Evolutionary conservation across 495 filamentous ascomycete genomes (phyloP).

Genomic region (Xylaria bambusicola): DNA sequence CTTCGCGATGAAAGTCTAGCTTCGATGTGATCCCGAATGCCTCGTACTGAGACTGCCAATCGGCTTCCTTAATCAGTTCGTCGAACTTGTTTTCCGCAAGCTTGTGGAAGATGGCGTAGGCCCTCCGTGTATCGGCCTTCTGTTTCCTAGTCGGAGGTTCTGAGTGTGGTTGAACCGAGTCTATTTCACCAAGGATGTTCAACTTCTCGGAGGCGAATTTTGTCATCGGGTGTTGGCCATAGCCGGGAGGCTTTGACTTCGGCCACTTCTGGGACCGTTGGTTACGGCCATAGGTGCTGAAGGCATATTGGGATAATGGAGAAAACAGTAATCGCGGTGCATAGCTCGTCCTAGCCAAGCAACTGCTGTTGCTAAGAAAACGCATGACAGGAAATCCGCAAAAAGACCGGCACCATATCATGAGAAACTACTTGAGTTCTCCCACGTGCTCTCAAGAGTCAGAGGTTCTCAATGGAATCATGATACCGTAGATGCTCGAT

Average conservation of each 20-base stretch:
- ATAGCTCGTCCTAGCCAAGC: constrained; percentile 26
- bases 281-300: constrained; percentile 21
- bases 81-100: constrained; percentile 20
- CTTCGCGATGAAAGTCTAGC: constrained; percentile 35
- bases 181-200: background rate
- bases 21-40: constrained; percentile 35
- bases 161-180: background rate
- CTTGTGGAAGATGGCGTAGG: constrained; percentile 23
- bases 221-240: background rate
- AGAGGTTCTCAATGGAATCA: no score
- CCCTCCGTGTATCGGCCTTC: constrained; percentile 1
- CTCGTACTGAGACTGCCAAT: constrained; percentile 30
- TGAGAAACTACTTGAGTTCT: no score
- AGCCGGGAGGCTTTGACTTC: background rate
- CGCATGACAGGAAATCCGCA: constrained; percentile 27
- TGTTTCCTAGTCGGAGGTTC: background rate
- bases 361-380: constrained; percentile 21
- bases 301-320: constrained; percentile 20
- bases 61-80: constrained; percentile 6
- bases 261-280: background rate
- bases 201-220: background rate
- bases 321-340: no score
- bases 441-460: no score
- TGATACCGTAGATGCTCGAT: no score
- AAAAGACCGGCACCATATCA: constrained; percentile 7